Evolutionary conservation across 495 filamentous ascomycete species (phyloP).

Genomic region (Aspergillus leporis): DNA sequence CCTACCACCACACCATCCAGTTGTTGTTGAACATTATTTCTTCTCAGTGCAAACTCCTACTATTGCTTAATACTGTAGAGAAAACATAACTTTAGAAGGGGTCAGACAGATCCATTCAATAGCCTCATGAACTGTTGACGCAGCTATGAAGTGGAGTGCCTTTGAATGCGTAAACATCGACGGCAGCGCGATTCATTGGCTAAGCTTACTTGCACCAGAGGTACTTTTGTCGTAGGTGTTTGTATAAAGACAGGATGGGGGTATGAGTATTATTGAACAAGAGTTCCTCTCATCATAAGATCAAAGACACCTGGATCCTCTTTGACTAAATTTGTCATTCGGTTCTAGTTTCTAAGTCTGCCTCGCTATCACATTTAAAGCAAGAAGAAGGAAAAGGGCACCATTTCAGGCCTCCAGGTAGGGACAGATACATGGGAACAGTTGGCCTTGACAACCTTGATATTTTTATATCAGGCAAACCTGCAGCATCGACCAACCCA

Average conservation of each 20-base stretch:
- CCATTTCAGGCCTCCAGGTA: constrained; percentile 5
- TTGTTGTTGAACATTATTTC: too few relatives aligned
- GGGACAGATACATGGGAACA: neutral
- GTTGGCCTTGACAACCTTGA: neutral
- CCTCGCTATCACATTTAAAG: neutral
- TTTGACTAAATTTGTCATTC: neutral
- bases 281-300: neutral
- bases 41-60: too few relatives aligned
- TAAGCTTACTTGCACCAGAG: neutral
- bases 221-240: neutral
- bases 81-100: too few relatives aligned
- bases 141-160: too few relatives aligned
- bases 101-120: neutral
- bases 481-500: constrained; percentile 3
- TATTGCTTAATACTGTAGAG: too few relatives aligned
- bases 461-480: constrained; percentile 7
- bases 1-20: constrained; percentile 2
- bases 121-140: too few relatives aligned
- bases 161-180: too few relatives aligned
- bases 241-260: too few relatives aligned
- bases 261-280: neutral
- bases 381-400: neutral
- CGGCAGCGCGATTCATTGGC: too few relatives aligned
- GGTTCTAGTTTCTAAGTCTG: too few relatives aligned
- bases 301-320: neutral